Base-by-base conservation (phyloP, 2,329 filamentous ascomycete species). In the Diaporthe vexans region DNA sequence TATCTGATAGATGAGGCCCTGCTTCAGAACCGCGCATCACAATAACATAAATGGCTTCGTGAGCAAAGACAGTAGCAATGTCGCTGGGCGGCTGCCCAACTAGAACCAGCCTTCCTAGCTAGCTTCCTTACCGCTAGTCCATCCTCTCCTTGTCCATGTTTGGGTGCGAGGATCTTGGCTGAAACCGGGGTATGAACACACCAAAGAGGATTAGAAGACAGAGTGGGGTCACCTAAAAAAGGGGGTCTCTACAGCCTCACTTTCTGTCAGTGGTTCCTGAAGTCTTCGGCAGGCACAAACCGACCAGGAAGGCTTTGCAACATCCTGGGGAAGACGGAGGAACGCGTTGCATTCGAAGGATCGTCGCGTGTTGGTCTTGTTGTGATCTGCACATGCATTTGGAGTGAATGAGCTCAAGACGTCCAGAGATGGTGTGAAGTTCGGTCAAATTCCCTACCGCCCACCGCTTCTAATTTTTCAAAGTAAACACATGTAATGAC, bases 91-190 rank as follows among this genome's bases (percentile, higher is more conserved):
- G 63, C 29, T 67, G 46, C 63, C 63, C 63, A 52, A 67, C 63
- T 10, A 7, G 26, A 67, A 67, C 46, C 63, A 52, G 63, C 63
- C 21, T 67, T 33, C 63, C 63, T 19, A 24, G 46, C 15, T 26
- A 21, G 63, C 43, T 26, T 29, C 43, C n/a, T 65, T 51, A 35
- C 63, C 63, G 46, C 46, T 67, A 24, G 19, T 52, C 29, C 15
- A 24, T 67, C 3, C 13, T 52, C 29, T 52, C 46, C 63, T 52
- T 52, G 46, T 35, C 63, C 63, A 52, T 67, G 63, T 67, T 37
- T 2, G 3, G 9, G 46, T 67, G n/a, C 63, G 63, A 67, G 11
- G 63, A 67, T 67, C 63, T 52, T 67, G 46, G 46, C 63, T 67
- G 63, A 52, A 52, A 67, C 63, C 26, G 8, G 63, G 63, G 19